Conservation (phyloP, 2,329 filamentous ascomycete genomes). For the Neocucurbitaria cava region DNA sequence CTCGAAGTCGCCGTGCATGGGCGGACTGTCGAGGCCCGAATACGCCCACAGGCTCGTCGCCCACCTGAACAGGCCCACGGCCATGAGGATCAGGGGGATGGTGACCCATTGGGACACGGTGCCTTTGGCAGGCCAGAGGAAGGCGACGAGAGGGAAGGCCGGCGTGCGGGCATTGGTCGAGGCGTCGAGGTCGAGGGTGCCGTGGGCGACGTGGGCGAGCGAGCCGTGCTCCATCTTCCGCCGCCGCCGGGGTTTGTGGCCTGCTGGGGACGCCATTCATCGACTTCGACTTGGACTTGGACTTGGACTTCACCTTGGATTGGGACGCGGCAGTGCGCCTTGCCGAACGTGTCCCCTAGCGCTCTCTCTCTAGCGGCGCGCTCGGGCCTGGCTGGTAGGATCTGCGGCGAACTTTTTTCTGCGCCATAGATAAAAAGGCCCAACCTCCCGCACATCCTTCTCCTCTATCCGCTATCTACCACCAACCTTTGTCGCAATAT, state of each 20-base stretch:
- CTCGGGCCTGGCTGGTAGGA: too few relatives aligned
- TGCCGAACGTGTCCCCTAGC: neutral
- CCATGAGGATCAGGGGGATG: conserved; percentile 86
- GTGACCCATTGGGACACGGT: conserved; percentile 91
- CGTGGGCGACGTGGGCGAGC: conserved; percentile 50
- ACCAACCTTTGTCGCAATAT: conserved; percentile 27
- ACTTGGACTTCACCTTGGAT: too few relatives aligned
- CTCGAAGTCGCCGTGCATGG: conserved; percentile 97
- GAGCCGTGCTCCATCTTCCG: conserved; percentile 51
- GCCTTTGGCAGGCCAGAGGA: conserved; percentile 89
- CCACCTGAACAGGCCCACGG: conserved; percentile 91
- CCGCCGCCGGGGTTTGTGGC: conserved; percentile 53
- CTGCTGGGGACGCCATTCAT: conserved; percentile 42
- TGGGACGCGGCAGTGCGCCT: too few relatives aligned
- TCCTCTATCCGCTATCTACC: conserved; percentile 17
- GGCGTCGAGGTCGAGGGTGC: conserved; percentile 53
- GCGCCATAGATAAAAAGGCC: conserved; percentile 12
- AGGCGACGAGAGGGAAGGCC: conserved; percentile 88
- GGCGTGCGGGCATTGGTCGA: conserved; percentile 62
- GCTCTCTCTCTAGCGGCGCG: neutral
- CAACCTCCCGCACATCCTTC: conserved; percentile 14
- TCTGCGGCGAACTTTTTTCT: conserved; percentile 5
- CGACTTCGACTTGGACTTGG: too few relatives aligned
- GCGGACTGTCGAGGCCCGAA: conserved; percentile 83
- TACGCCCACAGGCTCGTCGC: conserved; percentile 92